Percentiles rank a stretch among this genome's conserved stretches.
Evolutionary conservation across 108 stramenopile genomes (phyloP).

Genomic region (Pseudonitzschia delicatissima): DNA sequence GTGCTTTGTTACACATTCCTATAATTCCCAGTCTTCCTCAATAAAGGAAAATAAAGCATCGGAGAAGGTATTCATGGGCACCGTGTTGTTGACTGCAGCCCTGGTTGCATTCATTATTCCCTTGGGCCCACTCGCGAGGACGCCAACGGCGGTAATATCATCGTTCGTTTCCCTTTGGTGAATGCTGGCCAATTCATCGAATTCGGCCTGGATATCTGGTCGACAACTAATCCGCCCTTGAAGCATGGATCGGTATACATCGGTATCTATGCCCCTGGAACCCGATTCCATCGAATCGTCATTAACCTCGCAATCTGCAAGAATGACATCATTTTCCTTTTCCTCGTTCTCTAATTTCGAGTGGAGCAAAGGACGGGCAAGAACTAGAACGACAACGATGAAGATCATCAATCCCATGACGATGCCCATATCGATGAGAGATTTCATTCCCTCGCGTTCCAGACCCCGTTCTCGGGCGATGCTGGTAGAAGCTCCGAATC

Average conservation of each 20-base stretch:
- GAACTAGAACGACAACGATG: background rate
- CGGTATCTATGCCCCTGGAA: background rate
- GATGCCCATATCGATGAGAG: background rate
- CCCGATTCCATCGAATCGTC: background rate
- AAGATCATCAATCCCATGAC: background rate
- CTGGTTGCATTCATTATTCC: background rate
- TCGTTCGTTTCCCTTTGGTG: too few relatives aligned
- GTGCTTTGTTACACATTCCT: background rate
- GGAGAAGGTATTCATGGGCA: background rate
- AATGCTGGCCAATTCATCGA: background rate
- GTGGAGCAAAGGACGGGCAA: background rate
- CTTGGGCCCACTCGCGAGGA: background rate
- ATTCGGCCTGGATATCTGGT: background rate
- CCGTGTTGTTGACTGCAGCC: background rate
- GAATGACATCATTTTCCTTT: background rate
- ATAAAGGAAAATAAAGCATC: background rate
- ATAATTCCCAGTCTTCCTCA: constrained; percentile 9
- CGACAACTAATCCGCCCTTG: background rate
- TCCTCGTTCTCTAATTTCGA: background rate
- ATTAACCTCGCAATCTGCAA: too few relatives aligned
- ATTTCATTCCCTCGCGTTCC: background rate
- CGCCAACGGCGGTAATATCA: background rate
- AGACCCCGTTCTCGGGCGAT: background rate
- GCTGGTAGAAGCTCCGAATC: background rate
- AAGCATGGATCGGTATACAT: background rate